These are phyloP conservation scores for Sarocladiaceae sp. DNA, from an alignment of 2,329 filamentous ascomycete species.

Conservation along the genomic window DNA sequence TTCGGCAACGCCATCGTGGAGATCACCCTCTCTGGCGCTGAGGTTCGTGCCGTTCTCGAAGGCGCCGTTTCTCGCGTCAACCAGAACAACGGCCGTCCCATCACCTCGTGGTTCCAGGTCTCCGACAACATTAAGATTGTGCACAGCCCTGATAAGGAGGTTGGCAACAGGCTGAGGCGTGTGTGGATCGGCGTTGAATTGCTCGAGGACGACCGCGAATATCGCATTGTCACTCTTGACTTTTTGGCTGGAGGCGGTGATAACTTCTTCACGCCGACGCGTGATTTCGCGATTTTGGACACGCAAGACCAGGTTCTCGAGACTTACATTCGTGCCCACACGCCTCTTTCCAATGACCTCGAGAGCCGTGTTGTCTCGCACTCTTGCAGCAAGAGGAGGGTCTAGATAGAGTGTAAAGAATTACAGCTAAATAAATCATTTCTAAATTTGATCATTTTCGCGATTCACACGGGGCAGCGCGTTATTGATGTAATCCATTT, in stretches of 20 bases:
- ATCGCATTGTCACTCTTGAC: conserved; percentile 57
- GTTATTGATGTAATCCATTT: no score
- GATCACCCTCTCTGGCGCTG: conserved; percentile 46
- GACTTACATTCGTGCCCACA: conserved; percentile 42
- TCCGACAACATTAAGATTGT: conserved; percentile 51
- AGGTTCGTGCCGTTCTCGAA: conserved; percentile 54
- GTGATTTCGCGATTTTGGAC: conserved; percentile 40
- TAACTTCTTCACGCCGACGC: conserved; percentile 45
- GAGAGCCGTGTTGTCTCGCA: conserved; percentile 30
- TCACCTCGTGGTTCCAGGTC: conserved; percentile 58
- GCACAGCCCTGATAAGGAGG: conserved; percentile 47
- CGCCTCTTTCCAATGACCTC: conserved; percentile 44
- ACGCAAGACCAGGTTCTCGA: conserved; percentile 50
- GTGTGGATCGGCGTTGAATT: conserved; percentile 44
- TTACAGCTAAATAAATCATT: no score
- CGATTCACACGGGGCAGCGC: no score
- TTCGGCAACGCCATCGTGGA: conserved; percentile 62
- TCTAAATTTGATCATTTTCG: no score
- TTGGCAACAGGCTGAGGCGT: conserved; percentile 46
- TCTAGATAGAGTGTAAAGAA: no score
- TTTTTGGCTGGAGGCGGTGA: conserved; percentile 60
- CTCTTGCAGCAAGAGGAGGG: neutral
- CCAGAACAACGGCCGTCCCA: conserved; percentile 44
- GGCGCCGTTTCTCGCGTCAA: conserved; percentile 52
- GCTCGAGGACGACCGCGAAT: conserved; percentile 41